Evolutionary conservation across 108 stramenopile species (phyloP).

Genomic region (Skeletonema grethae): DNA sequence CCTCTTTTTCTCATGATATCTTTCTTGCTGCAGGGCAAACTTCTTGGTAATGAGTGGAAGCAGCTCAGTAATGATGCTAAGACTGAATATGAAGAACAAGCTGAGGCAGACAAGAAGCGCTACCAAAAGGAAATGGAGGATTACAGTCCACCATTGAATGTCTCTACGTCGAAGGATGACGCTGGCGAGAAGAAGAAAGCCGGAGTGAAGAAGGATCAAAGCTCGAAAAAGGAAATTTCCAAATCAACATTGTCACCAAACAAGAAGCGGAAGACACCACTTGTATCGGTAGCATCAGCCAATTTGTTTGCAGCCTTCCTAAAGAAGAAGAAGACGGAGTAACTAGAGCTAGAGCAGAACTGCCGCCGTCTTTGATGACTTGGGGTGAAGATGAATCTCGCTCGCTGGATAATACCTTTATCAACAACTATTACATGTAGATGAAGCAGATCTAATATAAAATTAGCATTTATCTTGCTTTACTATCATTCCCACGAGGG

Average conservation of each 20-base stretch:
- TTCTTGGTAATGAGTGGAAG: slow-evolving; percentile 54
- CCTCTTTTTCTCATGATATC: not conserved
- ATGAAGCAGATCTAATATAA: too few species aligned
- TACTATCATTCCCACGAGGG: too few species aligned
- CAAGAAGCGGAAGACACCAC: slow-evolving; percentile 21
- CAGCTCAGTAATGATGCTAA: slow-evolving; percentile 39
- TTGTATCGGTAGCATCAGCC: slow-evolving; percentile 36
- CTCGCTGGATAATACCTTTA: too few species aligned
- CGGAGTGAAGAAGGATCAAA: slow-evolving; percentile 8
- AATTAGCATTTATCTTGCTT: too few species aligned
- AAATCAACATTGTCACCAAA: not conserved
- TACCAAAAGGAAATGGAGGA: slow-evolving; percentile 63
- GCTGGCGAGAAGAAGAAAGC: not conserved
- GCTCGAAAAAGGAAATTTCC: not conserved
- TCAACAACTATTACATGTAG: too few species aligned
- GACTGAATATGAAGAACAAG: slow-evolving; percentile 43
- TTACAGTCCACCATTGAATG: slow-evolving; percentile 18
- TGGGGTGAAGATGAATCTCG: too few species aligned
- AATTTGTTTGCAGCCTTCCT: slow-evolving; percentile 47
- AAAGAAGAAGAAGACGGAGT: slow-evolving; percentile 31
- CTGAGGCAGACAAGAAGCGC: slow-evolving; percentile 55
- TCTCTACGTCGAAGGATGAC: not conserved
- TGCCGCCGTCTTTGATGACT: too few species aligned
- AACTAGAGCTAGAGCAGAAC: too few species aligned
- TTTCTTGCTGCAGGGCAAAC: slow-evolving; percentile 23